Percentiles rank a stretch among this genome's conserved stretches.
phyloP scores from a whole-genome alignment of 306 rosid species.

The Fragaria ananassa region DNA sequence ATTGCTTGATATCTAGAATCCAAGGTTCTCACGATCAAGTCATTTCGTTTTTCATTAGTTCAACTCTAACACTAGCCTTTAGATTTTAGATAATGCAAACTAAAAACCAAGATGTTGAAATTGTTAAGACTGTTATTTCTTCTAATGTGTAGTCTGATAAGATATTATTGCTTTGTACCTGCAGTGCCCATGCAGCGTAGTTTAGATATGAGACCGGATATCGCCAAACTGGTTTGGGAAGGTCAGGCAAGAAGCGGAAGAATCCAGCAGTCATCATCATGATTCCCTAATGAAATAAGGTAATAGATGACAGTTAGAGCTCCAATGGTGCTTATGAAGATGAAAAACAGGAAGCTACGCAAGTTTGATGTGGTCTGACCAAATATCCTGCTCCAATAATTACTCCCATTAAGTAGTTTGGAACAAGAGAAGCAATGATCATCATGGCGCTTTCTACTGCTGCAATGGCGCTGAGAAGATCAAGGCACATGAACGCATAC shows the following conservation, averaged over 20 bases:
- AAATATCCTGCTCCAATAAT: slow-evolving; percentile 85
- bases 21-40: neutral
- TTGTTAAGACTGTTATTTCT: neutral
- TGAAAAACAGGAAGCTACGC: neutral
- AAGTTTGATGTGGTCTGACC: slow-evolving; percentile 33
- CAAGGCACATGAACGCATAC: slow-evolving; percentile 50
- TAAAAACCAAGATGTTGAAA: neutral
- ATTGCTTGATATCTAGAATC: neutral
- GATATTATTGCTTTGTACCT: slow-evolving; percentile 42
- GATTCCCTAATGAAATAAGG: slow-evolving; percentile 49
- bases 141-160: neutral
- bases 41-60: neutral
- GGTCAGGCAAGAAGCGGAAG: slow-evolving; percentile 68
- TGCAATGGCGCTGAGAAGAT: slow-evolving; percentile 59
- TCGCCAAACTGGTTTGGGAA: slow-evolving; percentile 91
- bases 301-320: neutral
- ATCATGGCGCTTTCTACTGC: slow-evolving; percentile 86
- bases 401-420: slow-evolving; percentile 87
- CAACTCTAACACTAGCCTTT: neutral
- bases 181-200: slow-evolving; percentile 77
- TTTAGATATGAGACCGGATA: slow-evolving; percentile 86
- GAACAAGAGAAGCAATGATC: slow-evolving; percentile 89
- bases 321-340: neutral
- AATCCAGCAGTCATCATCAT: slow-evolving; percentile 92
- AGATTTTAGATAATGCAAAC: neutral